Base-by-base conservation (phyloP, 2,329 filamentous ascomycete species). In the Dactylella cylindrospora region DNA sequence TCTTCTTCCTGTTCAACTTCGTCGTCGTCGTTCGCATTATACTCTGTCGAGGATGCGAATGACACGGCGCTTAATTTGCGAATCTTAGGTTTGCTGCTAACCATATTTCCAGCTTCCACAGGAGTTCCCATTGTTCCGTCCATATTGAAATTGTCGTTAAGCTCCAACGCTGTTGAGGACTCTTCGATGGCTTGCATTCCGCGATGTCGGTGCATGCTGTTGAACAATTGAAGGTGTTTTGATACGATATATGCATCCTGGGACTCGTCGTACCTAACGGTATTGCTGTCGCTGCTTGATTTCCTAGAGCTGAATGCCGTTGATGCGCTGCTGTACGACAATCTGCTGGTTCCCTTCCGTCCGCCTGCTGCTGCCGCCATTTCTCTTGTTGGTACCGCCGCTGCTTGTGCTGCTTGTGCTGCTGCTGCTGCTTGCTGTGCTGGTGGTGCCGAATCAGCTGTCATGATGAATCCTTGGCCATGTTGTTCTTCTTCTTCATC, bases 21-120 rank as follows among this genome's bases (percentile, higher is more conserved):
- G 29, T 32, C 35, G 26, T 50, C 35, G 36, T 60, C 54, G 36
- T 62, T 49, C 26, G 53, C 54, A 10, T 20, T 62, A 32, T 62
- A 54, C 38, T 62, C 53, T 26, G 53, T 49, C 12, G 44, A 41
- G 3, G 57, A 62, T 19, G 57, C 50, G 43, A 62, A 54, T 10
- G 57, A 62, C 8, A 54, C 57, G 36, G 54, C 49, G 43, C 57
- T 62, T 9, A 62, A 44, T 32, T 62, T 62, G 6, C 53, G 40
- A 12, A 46, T 60, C 45, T 46, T 29, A 40, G 33, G 44, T 32
- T 38, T 23, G 19, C 40, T 36, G 36, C 12, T 23, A 15, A 17
- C 15, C n/a, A 31, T 23, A 10, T n/a, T 20, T 26, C 5, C 25
- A 26, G 29, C 3, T 26, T 26, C 41, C 41, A 33, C 35, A 19